These are phyloP conservation scores for Malus sieversii DNA, from an alignment of 306 rosid genomes.

Conservation along the genomic window DNA sequence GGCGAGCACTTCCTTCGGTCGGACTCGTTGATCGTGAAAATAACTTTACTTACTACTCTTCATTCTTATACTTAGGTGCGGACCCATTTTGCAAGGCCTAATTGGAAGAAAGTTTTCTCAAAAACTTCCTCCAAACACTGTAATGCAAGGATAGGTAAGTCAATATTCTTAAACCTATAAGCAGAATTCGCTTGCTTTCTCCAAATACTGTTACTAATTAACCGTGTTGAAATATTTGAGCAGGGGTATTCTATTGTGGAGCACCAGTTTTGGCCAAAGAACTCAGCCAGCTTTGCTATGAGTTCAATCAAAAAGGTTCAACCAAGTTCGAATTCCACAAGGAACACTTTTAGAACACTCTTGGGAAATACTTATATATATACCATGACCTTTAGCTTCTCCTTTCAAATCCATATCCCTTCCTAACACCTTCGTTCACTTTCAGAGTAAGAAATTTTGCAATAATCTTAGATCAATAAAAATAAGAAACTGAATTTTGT, in stretches of 20 bases:
- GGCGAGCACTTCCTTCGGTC: neutral
- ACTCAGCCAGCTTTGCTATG: constrained; percentile 80
- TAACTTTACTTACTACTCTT: neutral
- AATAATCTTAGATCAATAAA: constrained; percentile 18
- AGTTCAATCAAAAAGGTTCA: constrained; percentile 92
- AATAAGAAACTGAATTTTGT: constrained; percentile 31
- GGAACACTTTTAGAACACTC: constrained; percentile 68
- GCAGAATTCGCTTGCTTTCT: neutral
- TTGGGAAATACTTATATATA: neutral
- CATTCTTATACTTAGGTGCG: constrained; percentile 51
- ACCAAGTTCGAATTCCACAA: constrained; percentile 98
- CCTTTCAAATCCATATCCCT: constrained; percentile 15
- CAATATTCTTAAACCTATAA: constrained; percentile 5
- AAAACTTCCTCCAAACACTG: constrained; percentile 86
- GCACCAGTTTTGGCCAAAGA: constrained; percentile 95
- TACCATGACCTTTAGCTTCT: constrained; percentile 8
- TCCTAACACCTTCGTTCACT: constrained; percentile 9
- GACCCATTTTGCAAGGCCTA: constrained; percentile 98
- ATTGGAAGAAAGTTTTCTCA: constrained; percentile 96
- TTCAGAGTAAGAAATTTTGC: constrained; percentile 26
- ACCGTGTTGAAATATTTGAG: constrained; percentile 17
- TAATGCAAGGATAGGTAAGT: constrained; percentile 80
- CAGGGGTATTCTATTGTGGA: constrained; percentile 97
- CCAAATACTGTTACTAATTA: constrained; percentile 8
- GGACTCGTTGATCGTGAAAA: neutral